Evolutionary conservation across 495 filamentous ascomycete genomes (phyloP), one percentile per base, ranked within the genome.

Genomic region (Xylaria intraflava): DNA sequence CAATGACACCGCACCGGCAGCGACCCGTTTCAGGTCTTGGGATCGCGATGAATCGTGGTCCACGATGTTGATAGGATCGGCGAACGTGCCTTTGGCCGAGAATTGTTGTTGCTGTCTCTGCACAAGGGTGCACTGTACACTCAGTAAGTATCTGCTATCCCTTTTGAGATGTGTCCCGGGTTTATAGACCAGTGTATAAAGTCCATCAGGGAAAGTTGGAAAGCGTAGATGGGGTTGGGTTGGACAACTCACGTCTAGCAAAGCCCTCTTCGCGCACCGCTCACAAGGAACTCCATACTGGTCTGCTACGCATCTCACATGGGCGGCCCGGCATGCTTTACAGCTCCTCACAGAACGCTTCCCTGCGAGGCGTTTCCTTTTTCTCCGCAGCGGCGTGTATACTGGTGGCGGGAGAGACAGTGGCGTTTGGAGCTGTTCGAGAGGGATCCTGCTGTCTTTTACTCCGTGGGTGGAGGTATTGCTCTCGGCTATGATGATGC

Each of bases 291-390:
- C 46, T 1, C 53, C 53, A 19, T 56, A 56, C 3, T 40, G 39
- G 12, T 56, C 53, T 22, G 53, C 53, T 19, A 56, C 53, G 8
- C 53, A 56, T 43, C 53, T 22, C n/a, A 56, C 31, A 10, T 56
- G 53, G 10, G 53, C 53, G 1, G 38, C 47, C 7, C 53, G 53
- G 20, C 53, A 56, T 10, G 39, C 16, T 3, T 39, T 33, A 39
- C 53, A 56, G 31, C 53, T 56, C 16, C 23, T 29, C 30, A 56
- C 53, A 3, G 31, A 30, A 17, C 47, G 46, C 24, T 50, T 50
- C 6, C 53, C 53, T 10, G 29, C 53, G 16, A 36, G 27, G 1
- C 53, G 53, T 23, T 43, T 49, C 14, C 53, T 45, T 10, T 9
- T 51, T 19, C 46, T 43, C 35, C 38, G 23, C 16, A 40, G n/a